Evolutionary conservation across 2,329 filamentous ascomycete genomes (phyloP), one percentile per base, ranked within the genome.

Genomic region (Alternaria gansuensis): DNA sequence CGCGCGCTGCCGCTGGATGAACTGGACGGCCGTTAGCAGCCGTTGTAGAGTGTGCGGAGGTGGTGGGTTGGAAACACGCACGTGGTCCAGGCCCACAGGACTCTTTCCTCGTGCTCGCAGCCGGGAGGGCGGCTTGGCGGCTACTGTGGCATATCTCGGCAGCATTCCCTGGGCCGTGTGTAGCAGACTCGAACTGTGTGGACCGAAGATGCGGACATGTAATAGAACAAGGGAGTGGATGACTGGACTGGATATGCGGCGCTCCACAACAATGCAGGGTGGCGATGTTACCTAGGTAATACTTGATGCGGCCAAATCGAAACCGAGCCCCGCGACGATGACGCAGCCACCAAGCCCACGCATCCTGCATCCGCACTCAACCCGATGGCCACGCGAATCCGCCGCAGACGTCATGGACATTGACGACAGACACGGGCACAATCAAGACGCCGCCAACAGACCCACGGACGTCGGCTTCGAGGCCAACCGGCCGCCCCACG

Each of bases 1-100:
- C 8, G 77, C 81, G 45, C 80, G 78, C 54, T 81, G 77, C 51
- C 81, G 75, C 60, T 84, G 81, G 26, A 84, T 75, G 70, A 84
- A 84, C 79, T 83, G 62, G n/a, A 24, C 10, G 14, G n/a, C 6
- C 52, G 23, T 71, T 17, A 69, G 62, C 48, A 37, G 9, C 17
- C 39, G 26, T 33, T 48, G 37, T 26, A 11, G 7, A 11, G 13
- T 13, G 10, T 46, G 17, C 17, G 17, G 2, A 17, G 24, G 11
- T 40, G 8, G 23, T 28, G 11, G 43, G 28, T 21, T 23, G 11
- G 29, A 24, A 41, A 29, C 13, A 39, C 63, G 28, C 60, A 75
- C 73, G 53, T 75, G 74, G 43, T 77, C 74, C 21, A 77, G 69
- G 33, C 74, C 63, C 23, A 76, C 50, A 24, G 73, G 73, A 21